Evolutionary conservation across 2,329 filamentous ascomycete genomes (phyloP).

Genomic region (Thielaviopsis populi): DNA sequence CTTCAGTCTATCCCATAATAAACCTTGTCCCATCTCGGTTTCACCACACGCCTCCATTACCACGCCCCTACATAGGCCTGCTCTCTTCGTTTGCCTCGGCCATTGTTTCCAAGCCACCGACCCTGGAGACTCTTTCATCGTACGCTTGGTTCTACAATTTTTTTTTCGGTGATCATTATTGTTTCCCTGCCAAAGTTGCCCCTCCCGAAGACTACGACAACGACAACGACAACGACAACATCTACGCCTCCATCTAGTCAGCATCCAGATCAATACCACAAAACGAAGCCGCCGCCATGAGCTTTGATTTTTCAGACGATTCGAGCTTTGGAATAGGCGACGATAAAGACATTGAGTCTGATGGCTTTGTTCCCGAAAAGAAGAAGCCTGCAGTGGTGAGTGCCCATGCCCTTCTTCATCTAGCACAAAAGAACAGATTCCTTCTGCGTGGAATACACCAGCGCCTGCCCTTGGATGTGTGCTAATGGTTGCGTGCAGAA

Average conservation of each 20-base stretch:
- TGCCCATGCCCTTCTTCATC: background rate
- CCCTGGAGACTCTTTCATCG: background rate
- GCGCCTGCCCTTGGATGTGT: background rate
- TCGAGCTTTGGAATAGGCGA: constrained; percentile 42
- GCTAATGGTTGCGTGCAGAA: constrained; percentile 18
- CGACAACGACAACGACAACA: background rate
- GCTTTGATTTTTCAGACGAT: constrained; percentile 44
- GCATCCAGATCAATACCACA: background rate
- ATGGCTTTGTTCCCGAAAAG: constrained; percentile 26
- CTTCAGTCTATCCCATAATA: background rate
- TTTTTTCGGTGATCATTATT: background rate
- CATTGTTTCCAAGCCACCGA: background rate
- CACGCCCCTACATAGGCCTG: background rate
- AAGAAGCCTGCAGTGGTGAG: constrained; percentile 10
- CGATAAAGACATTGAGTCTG: constrained; percentile 26
- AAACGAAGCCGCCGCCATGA: constrained; percentile 27
- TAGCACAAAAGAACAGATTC: constrained; percentile 1
- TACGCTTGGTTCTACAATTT: background rate
- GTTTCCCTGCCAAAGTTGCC: background rate
- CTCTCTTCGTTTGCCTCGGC: background rate
- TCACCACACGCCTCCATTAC: background rate
- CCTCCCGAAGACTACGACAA: background rate
- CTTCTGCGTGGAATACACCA: too few relatives aligned
- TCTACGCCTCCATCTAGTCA: background rate
- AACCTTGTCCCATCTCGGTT: background rate